Base-by-base conservation (phyloP, 305 asterid genomes). In the Petunia hybrid region DNA sequence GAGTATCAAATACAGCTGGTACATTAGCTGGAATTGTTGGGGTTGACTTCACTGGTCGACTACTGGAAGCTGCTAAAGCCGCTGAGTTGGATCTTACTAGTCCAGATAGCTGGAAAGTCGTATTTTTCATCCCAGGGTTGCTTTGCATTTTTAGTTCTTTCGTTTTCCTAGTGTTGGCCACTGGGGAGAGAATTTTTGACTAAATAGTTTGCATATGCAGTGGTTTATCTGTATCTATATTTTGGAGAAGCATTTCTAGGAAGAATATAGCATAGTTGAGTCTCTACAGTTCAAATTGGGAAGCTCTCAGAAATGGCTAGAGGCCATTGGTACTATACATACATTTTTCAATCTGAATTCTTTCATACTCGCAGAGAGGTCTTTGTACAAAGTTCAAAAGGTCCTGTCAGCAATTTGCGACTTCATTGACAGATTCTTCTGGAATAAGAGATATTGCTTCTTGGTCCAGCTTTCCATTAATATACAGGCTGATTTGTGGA, bases 101-200 rank as follows among this genome's bases (percentile, higher is more conserved):
- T 82, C 91, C 96, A 10, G 98, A 94, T 73, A 90, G 99, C 90
- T 95, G 98, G 98, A 91, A 87, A 66, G 84, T 88, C 0, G 98
- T 95, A 74, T 95, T 95, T 81, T 63, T 84, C 1, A 95, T 95
- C 83, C 99, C 99, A 1, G 97, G 98, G 51, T 51, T 85, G 65
- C 97, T 94, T 51, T 93, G 98, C 86, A 89, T 95, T 68, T 83
- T 89, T 45, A 95, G 99, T 81, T 88, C 99, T 10, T 8, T 92
- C 65, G 86, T 90, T 80, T 93, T 95, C 87, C 87, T 95, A 77
- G 45, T 94, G 10, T 87, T 93, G 63, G 83, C 98, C 73, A 93
- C 93, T 0, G 98, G 99, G 87, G 99, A 95, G 84, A 94, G 98
- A 89, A 87, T 94, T 81, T 95, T 95, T 86, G 99, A 92, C 89